Evolutionary conservation across 805 yeast genomes (phyloP).

Genomic region (Kuraishia floccosa): DNA sequence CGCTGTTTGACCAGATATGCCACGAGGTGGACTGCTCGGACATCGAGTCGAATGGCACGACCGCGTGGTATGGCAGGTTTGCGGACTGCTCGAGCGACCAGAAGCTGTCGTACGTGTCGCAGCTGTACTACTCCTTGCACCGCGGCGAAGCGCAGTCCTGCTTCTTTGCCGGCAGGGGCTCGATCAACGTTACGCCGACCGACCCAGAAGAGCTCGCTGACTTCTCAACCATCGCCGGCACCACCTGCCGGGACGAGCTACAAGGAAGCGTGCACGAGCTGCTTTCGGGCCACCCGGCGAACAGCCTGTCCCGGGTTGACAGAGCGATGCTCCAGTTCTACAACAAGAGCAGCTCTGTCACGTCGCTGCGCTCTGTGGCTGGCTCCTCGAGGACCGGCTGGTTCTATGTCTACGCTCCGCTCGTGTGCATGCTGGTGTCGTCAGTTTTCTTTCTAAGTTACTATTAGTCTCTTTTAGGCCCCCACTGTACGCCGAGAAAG

Average conservation of each 20-base stretch:
- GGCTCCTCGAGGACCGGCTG: no score
- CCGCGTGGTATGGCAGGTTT: slow-evolving; percentile 29
- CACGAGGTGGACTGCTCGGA: slow-evolving; percentile 24
- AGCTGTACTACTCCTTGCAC: slow-evolving; percentile 18
- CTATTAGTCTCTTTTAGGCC: slow-evolving; percentile 50
- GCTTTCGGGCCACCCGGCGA: not conserved
- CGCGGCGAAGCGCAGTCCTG: slow-evolving; percentile 2
- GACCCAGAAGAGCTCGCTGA: slow-evolving; percentile 2
- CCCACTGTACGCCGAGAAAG: slow-evolving; percentile 81
- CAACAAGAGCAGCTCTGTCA: no score
- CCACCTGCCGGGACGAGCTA: slow-evolving; percentile 1
- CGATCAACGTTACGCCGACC: slow-evolving; percentile 2
- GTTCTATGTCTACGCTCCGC: no score
- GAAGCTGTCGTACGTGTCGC: slow-evolving; percentile 27
- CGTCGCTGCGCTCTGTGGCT: no score
- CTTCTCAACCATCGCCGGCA: slow-evolving; percentile 3
- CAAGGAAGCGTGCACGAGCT: not conserved
- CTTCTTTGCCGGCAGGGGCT: slow-evolving; percentile 4
- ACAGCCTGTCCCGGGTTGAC: not conserved
- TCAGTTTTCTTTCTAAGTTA: no score
- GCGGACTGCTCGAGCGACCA: slow-evolving; percentile 27
- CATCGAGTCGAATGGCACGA: slow-evolving; percentile 20
- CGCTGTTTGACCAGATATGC: slow-evolving; percentile 22
- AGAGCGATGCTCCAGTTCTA: no score
- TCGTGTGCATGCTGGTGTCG: no score